Percentiles rank a stretch among this genome's conserved stretches.
Conservation (phyloP, 106 monocot species). For the Dactylorhiza incarnata region DNA sequence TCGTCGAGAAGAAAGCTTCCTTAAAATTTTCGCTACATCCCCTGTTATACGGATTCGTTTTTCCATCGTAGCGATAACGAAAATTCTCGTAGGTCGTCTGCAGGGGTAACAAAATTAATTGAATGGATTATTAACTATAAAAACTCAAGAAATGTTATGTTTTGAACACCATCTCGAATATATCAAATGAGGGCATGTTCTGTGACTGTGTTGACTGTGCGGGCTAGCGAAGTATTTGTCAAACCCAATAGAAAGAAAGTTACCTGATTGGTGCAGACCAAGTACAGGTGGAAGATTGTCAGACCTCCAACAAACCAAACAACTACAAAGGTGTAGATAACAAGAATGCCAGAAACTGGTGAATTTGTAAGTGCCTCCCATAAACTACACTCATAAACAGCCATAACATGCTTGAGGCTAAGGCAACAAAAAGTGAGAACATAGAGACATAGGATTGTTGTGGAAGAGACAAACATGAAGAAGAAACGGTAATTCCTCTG, state of each 20-base stretch:
- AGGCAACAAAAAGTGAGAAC: constrained; percentile 62
- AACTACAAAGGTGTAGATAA: constrained; percentile 45
- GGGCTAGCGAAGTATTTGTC: background rate
- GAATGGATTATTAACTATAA: background rate
- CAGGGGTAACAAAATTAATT: background rate
- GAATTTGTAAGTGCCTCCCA: constrained; percentile 37
- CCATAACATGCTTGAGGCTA: constrained; percentile 36
- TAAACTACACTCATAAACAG: constrained; percentile 28
- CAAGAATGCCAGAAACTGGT: constrained; percentile 50
- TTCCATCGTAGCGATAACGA: constrained; percentile 60
- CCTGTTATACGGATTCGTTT: constrained; percentile 45
- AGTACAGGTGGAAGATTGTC: constrained; percentile 51
- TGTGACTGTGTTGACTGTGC: background rate
- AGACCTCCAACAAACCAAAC: constrained; percentile 64
- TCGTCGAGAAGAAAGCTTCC: constrained; percentile 46
- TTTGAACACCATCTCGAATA: background rate
- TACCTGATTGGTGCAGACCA: constrained; percentile 64
- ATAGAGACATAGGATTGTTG: constrained; percentile 48
- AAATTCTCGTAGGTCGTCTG: constrained; percentile 78
- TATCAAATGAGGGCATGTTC: background rate
- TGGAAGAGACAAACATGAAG: constrained; percentile 43
- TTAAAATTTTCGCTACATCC: constrained; percentile 37
- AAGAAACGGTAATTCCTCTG: constrained; percentile 67
- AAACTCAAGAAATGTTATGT: background rate
- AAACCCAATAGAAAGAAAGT: background rate